Percentiles rank a stretch among this genome's conserved stretches.
phyloP scores from a whole-genome alignment of 2,329 filamentous ascomycete species.

The Paecilomyces sp. region DNA sequence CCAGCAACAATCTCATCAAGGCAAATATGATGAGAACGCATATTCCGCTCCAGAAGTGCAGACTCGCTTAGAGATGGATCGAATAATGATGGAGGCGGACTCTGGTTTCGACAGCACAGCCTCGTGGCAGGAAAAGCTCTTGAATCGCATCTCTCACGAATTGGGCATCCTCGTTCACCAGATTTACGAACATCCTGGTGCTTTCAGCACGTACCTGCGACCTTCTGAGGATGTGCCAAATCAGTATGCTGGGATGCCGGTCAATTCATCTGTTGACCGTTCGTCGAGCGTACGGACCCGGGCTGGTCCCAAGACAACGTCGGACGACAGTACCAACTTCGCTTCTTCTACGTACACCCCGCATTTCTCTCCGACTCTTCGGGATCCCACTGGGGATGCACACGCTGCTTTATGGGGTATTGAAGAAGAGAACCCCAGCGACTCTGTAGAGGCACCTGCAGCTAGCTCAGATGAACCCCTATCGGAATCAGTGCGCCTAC shows the following conservation, averaged over 20 bases:
- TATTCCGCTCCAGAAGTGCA: constrained; percentile 27
- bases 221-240: constrained; percentile 55
- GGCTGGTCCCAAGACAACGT: constrained; percentile 8
- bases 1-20: constrained; percentile 14
- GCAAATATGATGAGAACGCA: constrained; percentile 9
- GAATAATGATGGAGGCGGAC: constrained; percentile 23
- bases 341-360: constrained; percentile 28
- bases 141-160: constrained; percentile 81
- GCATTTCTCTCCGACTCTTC: constrained; percentile 45
- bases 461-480: constrained; percentile 20
- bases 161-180: constrained; percentile 77
- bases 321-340: constrained; percentile 14
- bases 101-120: constrained; percentile 13
- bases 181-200: constrained; percentile 77
- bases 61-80: constrained; percentile 23
- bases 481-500: constrained; percentile 32
- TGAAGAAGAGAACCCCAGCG: constrained; percentile 45
- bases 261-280: constrained; percentile 14
- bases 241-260: constrained; percentile 71
- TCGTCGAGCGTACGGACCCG: constrained; percentile 14
- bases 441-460: constrained; percentile 3
- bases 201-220: constrained; percentile 73
- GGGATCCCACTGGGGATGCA: constrained; percentile 28
- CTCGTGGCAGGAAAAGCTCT: constrained; percentile 56
- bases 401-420: constrained; percentile 60